Conservation (phyloP, 75 land plant species). For the Isoetes taiwanensis region DNA sequence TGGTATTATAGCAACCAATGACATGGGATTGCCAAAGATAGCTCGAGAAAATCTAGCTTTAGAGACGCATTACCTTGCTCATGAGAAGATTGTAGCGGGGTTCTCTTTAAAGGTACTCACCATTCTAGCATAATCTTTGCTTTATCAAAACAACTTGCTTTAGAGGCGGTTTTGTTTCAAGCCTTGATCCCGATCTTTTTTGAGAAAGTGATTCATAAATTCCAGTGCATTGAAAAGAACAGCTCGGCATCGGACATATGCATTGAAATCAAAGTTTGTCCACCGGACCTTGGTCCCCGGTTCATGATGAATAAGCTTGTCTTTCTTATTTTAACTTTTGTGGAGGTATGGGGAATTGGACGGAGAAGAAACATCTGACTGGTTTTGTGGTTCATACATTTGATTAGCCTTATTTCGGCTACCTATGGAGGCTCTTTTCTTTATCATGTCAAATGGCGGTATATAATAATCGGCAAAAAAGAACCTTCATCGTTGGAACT, state of each 20-base stretch:
- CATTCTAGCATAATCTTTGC: neutral
- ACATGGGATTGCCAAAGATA: constrained; percentile 89
- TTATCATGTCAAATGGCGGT: constrained; percentile 84
- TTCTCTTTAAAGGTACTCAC: constrained; percentile 77
- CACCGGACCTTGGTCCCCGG: no score
- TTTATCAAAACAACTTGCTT: neutral
- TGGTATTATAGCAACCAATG: constrained; percentile 89
- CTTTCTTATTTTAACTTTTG: neutral
- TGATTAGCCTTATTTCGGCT: constrained; percentile 69
- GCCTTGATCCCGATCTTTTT: neutral
- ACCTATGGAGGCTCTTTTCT: constrained; percentile 93
- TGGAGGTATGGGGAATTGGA: constrained; percentile 91
- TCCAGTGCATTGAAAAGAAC: constrained; percentile 53
- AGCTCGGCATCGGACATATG: constrained; percentile 91
- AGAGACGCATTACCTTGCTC: constrained; percentile 68
- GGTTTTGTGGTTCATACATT: constrained; percentile 83
- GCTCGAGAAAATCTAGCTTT: constrained; percentile 66
- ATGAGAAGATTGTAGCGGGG: constrained; percentile 98
- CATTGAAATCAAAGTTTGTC: constrained; percentile 76
- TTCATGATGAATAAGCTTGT: constrained; percentile 2
- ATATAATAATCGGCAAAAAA: no score
- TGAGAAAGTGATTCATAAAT: constrained; percentile 59
- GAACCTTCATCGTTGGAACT: no score
- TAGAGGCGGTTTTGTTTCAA: neutral
- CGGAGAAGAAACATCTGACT: constrained; percentile 56